These are phyloP conservation scores for Neospermospora avenae DNA, from an alignment of 2,329 filamentous ascomycete genomes.

Conservation along the genomic window DNA sequence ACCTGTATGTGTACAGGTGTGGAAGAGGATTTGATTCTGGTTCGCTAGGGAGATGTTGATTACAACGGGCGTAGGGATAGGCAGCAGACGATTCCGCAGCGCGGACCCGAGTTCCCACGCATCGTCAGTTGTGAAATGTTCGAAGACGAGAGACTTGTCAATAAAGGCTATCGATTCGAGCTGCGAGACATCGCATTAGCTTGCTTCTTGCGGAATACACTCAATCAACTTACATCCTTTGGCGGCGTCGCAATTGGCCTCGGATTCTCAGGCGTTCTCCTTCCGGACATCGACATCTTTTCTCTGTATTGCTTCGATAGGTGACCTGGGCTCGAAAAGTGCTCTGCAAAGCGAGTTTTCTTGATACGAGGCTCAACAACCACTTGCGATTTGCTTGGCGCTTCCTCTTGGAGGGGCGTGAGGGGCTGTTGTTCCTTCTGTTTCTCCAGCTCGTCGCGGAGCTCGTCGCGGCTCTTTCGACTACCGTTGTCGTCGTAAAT, in stretches of 20 bases:
- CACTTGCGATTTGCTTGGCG: background rate
- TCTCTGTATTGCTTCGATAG: slow-evolving; percentile 3
- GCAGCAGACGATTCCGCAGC: slow-evolving; percentile 59
- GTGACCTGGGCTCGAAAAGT: slow-evolving; percentile 10
- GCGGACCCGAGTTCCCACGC: slow-evolving; percentile 64
- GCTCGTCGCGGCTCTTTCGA: background rate
- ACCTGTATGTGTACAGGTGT: slow-evolving; percentile 63
- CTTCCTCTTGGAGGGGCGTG: background rate
- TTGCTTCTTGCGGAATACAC: background rate
- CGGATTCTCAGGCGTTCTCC: slow-evolving; percentile 11
- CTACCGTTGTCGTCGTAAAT: slow-evolving; percentile 18
- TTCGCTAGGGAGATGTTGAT: slow-evolving; percentile 64
- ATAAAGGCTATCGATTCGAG: slow-evolving; percentile 33
- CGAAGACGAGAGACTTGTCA: slow-evolving; percentile 32
- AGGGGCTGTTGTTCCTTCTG: background rate
- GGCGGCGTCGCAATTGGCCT: slow-evolving; percentile 21
- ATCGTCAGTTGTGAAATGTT: slow-evolving; percentile 57
- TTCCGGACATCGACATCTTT: slow-evolving; percentile 6
- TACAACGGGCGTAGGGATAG: slow-evolving; percentile 52
- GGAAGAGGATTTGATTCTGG: slow-evolving; percentile 62
- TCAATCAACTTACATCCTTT: slow-evolving; percentile 20
- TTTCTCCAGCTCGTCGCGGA: background rate
- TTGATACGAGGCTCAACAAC: slow-evolving; percentile 6
- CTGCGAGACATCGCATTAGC: slow-evolving; percentile 20
- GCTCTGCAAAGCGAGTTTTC: slow-evolving; percentile 14